Base-by-base conservation (phyloP, 2,329 filamentous ascomycete species). In the Penicillium sp. region DNA sequence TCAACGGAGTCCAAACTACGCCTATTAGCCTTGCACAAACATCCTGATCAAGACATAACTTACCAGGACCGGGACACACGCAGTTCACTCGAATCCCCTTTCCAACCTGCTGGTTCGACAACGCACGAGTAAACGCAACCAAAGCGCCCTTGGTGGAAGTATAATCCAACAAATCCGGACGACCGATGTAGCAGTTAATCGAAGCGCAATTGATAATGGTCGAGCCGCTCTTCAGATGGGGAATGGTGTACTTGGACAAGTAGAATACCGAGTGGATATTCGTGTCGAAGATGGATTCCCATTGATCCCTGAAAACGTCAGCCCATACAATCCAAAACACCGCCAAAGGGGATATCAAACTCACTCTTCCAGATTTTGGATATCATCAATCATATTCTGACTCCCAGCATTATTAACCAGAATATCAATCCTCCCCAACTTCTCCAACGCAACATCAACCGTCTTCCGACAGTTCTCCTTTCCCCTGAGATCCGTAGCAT, bases 131-230 rank as follows among this genome's bases (percentile, higher is more conserved):
- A 69, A 93, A 91, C 1, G 87, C 78, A 3, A 91, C 70, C 52
- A 91, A 84, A 42, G 86, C 87, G 20, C 86, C 87, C 47, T 73
- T 73, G n/a, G 84, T 87, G 1, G 84, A 82, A 0, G 86, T 89
- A 71, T 91, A 91, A 69, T 91, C 87, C 36, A 93, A 79, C 1
- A 91, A 77, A 57, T 91, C 87, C 0, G 84, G 84, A 0, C 86
- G 84, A 32, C 87, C 87, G 46, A 89, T 79, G 69, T 91, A 93
- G 20, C 83, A 85, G 65, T 91, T 91, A 64, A 93, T 83, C 27
- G 85, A 89, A 35, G 86, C 84, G 63, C 87, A 89, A 74, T 90
- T 91, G 75, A 93, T 88, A 64, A 93, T 89, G 20, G 80, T 82
- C 44, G 80, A 77, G 22, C 88, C 87, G n/a, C 68, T 67, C 61